A percentile compares a stretch with the other conserved stretches of the same genome.
phyloP scores from a whole-genome alignment of 108 stramenopile species.

The Pseudonitzschia delicatissima region DNA sequence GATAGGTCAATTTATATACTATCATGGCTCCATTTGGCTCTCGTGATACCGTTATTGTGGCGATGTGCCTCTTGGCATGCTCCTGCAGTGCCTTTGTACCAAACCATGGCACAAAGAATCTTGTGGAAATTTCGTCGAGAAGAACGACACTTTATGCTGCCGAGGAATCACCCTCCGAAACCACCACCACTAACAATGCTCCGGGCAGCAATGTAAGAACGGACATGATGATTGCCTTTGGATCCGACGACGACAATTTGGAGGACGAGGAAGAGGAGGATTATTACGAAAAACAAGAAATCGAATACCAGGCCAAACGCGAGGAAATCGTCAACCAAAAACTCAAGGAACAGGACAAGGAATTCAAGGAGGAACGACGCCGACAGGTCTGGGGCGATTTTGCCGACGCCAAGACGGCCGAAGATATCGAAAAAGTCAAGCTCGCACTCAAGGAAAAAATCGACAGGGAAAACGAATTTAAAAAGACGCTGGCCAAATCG shows the following conservation, averaged over 20 bases:
- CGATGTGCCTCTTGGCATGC: neutral
- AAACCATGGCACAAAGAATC: no score
- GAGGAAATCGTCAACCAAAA: slow-evolving; percentile 33
- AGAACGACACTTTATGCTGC: no score
- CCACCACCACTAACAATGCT: slow-evolving; percentile 17
- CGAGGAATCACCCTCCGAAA: no score
- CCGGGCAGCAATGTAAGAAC: slow-evolving; percentile 12
- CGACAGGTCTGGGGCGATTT: slow-evolving; percentile 62
- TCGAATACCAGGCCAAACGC: slow-evolving; percentile 7
- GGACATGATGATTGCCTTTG: slow-evolving; percentile 19
- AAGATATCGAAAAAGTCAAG: slow-evolving; percentile 50
- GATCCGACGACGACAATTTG: slow-evolving; percentile 9
- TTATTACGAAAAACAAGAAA: slow-evolving; percentile 12
- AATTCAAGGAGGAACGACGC: slow-evolving; percentile 61
- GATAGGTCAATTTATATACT: no score
- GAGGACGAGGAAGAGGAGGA: slow-evolving; percentile 16
- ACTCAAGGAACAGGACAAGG: slow-evolving; percentile 57
- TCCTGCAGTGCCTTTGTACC: no score
- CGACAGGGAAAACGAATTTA: slow-evolving; percentile 48
- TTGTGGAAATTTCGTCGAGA: neutral
- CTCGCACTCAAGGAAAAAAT: slow-evolving; percentile 43
- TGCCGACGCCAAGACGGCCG: slow-evolving; percentile 51
- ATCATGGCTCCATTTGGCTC: neutral
- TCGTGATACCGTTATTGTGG: neutral
- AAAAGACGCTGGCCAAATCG: slow-evolving; percentile 43